phyloP scores from a whole-genome alignment of 2,329 filamentous ascomycete species.

The Hypoxylon sp. region DNA sequence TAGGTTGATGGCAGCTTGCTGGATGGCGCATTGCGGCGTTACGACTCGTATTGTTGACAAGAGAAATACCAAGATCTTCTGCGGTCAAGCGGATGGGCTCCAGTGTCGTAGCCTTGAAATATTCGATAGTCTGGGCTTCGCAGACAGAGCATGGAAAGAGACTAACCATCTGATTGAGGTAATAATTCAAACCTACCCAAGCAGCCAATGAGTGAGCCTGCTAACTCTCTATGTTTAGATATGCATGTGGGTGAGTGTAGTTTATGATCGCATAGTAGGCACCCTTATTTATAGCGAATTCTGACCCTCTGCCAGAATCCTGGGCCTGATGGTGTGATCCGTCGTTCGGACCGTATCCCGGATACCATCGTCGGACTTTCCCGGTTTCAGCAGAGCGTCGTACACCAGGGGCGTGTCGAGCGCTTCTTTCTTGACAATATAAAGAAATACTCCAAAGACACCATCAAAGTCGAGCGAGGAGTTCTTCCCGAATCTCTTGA shows the following conservation, averaged over 20 bases:
- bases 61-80: slow-evolving; percentile 56
- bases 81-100: slow-evolving; percentile 62
- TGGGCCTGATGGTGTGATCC: slow-evolving; percentile 67
- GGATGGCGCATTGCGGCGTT: slow-evolving; percentile 59
- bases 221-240: slow-evolving; percentile 43
- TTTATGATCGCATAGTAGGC: neutral
- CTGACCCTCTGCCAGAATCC: slow-evolving; percentile 66
- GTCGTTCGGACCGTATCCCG: slow-evolving; percentile 70
- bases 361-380: slow-evolving; percentile 73
- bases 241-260: slow-evolving; percentile 50
- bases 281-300: neutral
- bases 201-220: neutral
- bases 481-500: slow-evolving; percentile 68
- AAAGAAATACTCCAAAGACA: slow-evolving; percentile 62
- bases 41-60: slow-evolving; percentile 61
- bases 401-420: slow-evolving; percentile 80
- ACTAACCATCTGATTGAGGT: slow-evolving; percentile 77
- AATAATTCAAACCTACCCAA: slow-evolving; percentile 34
- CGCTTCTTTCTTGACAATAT: slow-evolving; percentile 74
- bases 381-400: slow-evolving; percentile 73
- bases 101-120: slow-evolving; percentile 79
- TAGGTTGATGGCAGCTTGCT: slow-evolving; percentile 59
- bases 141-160: slow-evolving; percentile 73
- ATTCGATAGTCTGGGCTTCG: slow-evolving; percentile 78
- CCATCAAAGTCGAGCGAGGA: slow-evolving; percentile 69